Evolutionary conservation across 768 basidiomycete genomes (phyloP), one percentile per base, ranked within the genome.

Genomic region (Amylocystis lapponica): DNA sequence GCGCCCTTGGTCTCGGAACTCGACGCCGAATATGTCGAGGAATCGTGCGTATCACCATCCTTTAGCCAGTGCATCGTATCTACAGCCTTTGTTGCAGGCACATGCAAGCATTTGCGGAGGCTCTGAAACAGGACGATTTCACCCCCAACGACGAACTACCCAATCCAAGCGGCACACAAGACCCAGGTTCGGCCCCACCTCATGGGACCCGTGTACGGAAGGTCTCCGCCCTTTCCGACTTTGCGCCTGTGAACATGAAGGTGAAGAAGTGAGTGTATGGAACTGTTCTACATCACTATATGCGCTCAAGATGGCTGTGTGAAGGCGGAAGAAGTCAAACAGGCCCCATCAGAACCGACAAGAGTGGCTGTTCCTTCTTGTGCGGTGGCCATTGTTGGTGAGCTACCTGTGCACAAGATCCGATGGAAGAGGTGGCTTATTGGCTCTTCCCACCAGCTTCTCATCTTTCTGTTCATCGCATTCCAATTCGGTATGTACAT

Each of bases 371-470:
- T 94, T 80, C 57, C 67, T 91, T 30, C 62, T 94, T 20, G 67
- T 93, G 17, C 73, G 92, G 46, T 94, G 91, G 91, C 91, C 93
- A 1, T 64, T 95, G 22, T 67, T 96, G 52, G 89, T 91, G 51
- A 54, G 43, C 6, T 27, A 21, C 35, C 20, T 25, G 13, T 14
- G 12, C 21, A 20, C 21, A 25, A n/a, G 21, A 10, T 23, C 21
- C 14, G 25, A 13, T 9, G 8, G 13, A 17, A 11, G 10, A 3
- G 9, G 13, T 37, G n/a, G n/a, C 16, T 21, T 34, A 22, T 17
- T 29, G 27, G 31, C 39, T 31, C 25, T 44, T n/a, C n/a, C n/a
- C n/a, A n/a, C n/a, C 50, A 96, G 93, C 60, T 72, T 47, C 77
- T 95, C 49, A 87, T 98, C 26, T 88, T 90, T 53, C 41, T 81